Base-by-base conservation (phyloP, 2,329 filamentous ascomycete species). In the Neophaeococcomyces aloes region DNA sequence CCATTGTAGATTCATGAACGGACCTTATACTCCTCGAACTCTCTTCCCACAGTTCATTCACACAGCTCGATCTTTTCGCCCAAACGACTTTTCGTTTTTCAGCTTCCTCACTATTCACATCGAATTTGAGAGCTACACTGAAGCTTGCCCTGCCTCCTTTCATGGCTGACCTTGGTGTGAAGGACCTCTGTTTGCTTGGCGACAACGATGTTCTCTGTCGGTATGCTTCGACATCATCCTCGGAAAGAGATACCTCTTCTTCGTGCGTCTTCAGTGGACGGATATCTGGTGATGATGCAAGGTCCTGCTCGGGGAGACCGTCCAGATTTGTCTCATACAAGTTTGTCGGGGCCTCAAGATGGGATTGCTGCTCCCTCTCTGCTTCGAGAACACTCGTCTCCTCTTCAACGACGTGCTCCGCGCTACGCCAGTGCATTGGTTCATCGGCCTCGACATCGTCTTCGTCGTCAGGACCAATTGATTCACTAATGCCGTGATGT, bases 21-120 rank as follows among this genome's bases (percentile, higher is more conserved):
- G 25, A 48, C 33, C 45, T 49, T 38, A 53, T 49, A 32, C 53
- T 55, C 34, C 52, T 53, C 27, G 49, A 52, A 45, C 51, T 53
- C 34, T 55, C 53, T 36, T 51, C 42, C 11, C 53, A 52, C 31
- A 51, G 33, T 27, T 54, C 46, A 36, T 52, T 49, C 13, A 55
- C 48, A 13, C 50, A 51, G 29, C 45, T 41, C 11, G 51, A 52
- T 34, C 53, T 40, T 23, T 49, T 42, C 33, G 50, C 52, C 32
- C 52, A 53, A 23, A 55, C 38, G 3, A 53, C 51, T 35, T 23
- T 43, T 41, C 48, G 47, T n/a, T 35, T 42, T 37, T 40, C 31
- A 11, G 38, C 43, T 14, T 44, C 44, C 14, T 45, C 48, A 27
- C 46, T 44, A 8, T 42, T 30, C 19, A 34, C 35, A 10, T 23